These are phyloP conservation scores for Lodderomyces margitis DNA, from an alignment of 1,139 yeast genomes.

Conservation along the genomic window DNA sequence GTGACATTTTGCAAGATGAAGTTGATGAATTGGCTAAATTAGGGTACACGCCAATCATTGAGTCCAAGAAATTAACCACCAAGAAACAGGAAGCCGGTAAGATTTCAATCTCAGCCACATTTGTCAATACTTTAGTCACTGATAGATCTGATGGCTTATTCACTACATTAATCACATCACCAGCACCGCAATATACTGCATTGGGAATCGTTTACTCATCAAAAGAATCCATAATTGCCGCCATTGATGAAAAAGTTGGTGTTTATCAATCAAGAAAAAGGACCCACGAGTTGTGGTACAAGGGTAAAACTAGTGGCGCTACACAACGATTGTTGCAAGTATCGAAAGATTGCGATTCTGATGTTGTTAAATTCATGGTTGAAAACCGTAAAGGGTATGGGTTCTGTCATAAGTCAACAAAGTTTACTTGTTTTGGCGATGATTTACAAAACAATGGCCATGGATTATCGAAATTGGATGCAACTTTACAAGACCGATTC, in stretches of 20 bases:
- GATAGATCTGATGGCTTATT: slow-evolving; percentile 86
- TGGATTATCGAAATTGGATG: slow-evolving; percentile 67
- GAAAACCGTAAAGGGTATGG: slow-evolving; percentile 76
- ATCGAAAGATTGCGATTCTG: slow-evolving; percentile 87
- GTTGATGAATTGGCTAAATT: slow-evolving; percentile 30
- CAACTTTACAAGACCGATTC: slow-evolving; percentile 54
- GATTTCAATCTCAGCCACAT: slow-evolving; percentile 49
- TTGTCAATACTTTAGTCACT: slow-evolving; percentile 60
- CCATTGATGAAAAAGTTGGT: slow-evolving; percentile 79
- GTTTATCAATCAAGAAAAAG: slow-evolving; percentile 91
- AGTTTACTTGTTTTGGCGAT: slow-evolving; percentile 69
- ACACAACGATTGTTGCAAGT: slow-evolving; percentile 71
- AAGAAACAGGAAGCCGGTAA: slow-evolving; percentile 29
- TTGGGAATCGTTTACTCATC: slow-evolving; percentile 94
- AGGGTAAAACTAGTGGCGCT: slow-evolving; percentile 94
- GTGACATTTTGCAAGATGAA: slow-evolving; percentile 20
- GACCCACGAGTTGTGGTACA: slow-evolving; percentile 85
- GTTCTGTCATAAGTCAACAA: slow-evolving; percentile 83
- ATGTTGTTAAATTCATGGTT: slow-evolving; percentile 82
- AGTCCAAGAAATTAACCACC: slow-evolving; percentile 40
- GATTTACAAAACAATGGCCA: slow-evolving; percentile 47
- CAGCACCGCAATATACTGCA: slow-evolving; percentile 49
- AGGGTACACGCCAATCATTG: slow-evolving; percentile 51
- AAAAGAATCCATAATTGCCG: slow-evolving; percentile 72
- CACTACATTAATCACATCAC: slow-evolving; percentile 81